phyloP scores from a whole-genome alignment of 768 basidiomycete species.

The Termitomyces sp. region DNA sequence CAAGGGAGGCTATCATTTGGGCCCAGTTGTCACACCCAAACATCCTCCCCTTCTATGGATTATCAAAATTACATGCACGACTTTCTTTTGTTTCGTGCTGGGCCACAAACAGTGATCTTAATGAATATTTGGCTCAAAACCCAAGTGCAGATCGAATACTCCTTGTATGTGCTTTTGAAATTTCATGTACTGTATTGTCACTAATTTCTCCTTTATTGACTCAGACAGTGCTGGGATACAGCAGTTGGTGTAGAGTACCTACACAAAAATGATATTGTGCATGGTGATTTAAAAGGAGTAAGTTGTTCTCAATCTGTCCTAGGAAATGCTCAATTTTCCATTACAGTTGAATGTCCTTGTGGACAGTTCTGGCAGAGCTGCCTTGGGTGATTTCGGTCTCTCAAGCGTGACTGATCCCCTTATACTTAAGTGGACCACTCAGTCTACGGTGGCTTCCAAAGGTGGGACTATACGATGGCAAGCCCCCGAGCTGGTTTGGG shows the following conservation, averaged over 20 bases:
- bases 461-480: constrained; percentile 20
- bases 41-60: constrained; percentile 30
- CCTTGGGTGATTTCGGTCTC: too few species aligned
- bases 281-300: constrained; percentile 16
- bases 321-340: neutral
- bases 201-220: too few species aligned
- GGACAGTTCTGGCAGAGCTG: constrained; percentile 13
- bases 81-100: constrained; percentile 37
- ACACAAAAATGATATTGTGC: too few species aligned
- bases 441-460: constrained; percentile 4
- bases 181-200: too few species aligned
- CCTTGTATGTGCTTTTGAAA: constrained; percentile 26
- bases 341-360: constrained; percentile 26
- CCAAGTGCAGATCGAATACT: constrained; percentile 23
- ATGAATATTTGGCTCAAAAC: too few species aligned
- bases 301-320: neutral
- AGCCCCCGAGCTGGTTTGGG: constrained; percentile 24
- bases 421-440: constrained; percentile 12
- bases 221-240: constrained; percentile 20
- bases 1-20: constrained; percentile 19
- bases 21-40: constrained; percentile 14
- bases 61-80: constrained; percentile 20
- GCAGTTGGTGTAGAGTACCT: neutral
- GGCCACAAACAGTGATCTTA: too few species aligned
- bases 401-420: too few species aligned